Evolutionary conservation across 352 stramenopile species (phyloP).

Genomic region (Phytophthora ramorum): DNA sequence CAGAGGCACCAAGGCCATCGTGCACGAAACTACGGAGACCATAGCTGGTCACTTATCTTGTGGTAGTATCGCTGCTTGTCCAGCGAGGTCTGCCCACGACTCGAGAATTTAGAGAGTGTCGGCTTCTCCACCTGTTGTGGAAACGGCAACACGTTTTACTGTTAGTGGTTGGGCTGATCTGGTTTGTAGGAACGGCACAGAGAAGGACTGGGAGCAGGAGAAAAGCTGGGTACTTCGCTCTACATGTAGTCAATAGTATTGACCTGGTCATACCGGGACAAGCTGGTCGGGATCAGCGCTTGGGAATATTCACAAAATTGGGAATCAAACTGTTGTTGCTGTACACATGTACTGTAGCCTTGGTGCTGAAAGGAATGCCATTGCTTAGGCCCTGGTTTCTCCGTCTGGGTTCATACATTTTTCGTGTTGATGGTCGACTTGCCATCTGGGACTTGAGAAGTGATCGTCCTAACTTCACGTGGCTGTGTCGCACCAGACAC

Average conservation of each 20-base stretch:
- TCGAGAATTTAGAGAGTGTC: slow-evolving; percentile 30
- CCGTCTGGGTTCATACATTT: no score
- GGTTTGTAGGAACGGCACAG: slow-evolving; percentile 27
- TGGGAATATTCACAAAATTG: neutral
- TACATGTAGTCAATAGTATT: neutral
- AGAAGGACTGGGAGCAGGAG: slow-evolving; percentile 33
- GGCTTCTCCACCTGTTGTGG: slow-evolving; percentile 1
- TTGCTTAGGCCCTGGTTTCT: neutral
- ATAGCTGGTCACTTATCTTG: slow-evolving; percentile 14
- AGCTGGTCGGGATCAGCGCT: slow-evolving; percentile 19
- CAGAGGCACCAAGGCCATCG: slow-evolving; percentile 18
- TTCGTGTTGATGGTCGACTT: slow-evolving; percentile 11
- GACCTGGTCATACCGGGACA: slow-evolving; percentile 6
- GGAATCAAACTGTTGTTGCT: neutral
- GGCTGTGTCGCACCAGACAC: slow-evolving; percentile 5
- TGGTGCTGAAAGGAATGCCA: neutral
- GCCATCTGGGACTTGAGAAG: slow-evolving; percentile 32
- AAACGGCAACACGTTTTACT: slow-evolving; percentile 16
- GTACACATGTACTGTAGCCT: slow-evolving; percentile 6
- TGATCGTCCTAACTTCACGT: slow-evolving; percentile 1
- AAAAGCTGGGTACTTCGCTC: slow-evolving; percentile 31
- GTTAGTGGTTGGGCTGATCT: slow-evolving; percentile 22
- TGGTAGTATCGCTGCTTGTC: slow-evolving; percentile 9
- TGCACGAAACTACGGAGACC: slow-evolving; percentile 16
- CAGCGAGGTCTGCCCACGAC: slow-evolving; percentile 10